Conservation (phyloP, 1,139 yeast genomes). For the Blastobotrys capitulatus region DNA sequence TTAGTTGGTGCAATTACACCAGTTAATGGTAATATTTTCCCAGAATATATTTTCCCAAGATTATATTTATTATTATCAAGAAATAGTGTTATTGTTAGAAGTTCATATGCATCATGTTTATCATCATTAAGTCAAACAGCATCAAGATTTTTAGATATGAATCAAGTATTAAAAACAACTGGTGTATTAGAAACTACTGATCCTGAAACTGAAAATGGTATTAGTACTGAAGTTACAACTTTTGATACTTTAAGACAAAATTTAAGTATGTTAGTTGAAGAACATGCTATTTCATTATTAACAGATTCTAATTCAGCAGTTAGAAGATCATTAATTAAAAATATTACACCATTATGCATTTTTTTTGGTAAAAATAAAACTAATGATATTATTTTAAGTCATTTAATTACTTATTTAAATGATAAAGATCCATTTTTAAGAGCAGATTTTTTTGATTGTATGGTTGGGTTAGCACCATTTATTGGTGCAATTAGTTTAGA, state of each 20-base stretch:
- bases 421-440: constrained; percentile 67
- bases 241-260: constrained; percentile 35
- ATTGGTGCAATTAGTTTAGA: constrained; percentile 81
- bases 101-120: constrained; percentile 65
- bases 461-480: constrained; percentile 71
- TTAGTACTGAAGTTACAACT: constrained; percentile 29
- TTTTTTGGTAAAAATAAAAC: constrained; percentile 85
- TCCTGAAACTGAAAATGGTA: constrained; percentile 40
- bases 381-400: constrained; percentile 83
- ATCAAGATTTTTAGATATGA: constrained; percentile 58
- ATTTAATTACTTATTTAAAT: constrained; percentile 83
- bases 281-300: constrained; percentile 55
- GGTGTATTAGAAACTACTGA: constrained; percentile 36
- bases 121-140: constrained; percentile 66
- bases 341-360: constrained; percentile 69
- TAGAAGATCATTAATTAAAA: constrained; percentile 59
- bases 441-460: constrained; percentile 65
- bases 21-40: constrained; percentile 66
- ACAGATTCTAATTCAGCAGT: constrained; percentile 67
- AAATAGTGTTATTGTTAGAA: constrained; percentile 47
- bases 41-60: constrained; percentile 78
- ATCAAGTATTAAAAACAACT: constrained; percentile 48
- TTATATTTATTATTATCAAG: constrained; percentile 43
- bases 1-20: constrained; percentile 69
- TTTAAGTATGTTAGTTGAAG: constrained; percentile 43